phyloP scores from a whole-genome alignment of 2,329 filamentous ascomycete genomes.

The Drechslerella coelobrocha region DNA sequence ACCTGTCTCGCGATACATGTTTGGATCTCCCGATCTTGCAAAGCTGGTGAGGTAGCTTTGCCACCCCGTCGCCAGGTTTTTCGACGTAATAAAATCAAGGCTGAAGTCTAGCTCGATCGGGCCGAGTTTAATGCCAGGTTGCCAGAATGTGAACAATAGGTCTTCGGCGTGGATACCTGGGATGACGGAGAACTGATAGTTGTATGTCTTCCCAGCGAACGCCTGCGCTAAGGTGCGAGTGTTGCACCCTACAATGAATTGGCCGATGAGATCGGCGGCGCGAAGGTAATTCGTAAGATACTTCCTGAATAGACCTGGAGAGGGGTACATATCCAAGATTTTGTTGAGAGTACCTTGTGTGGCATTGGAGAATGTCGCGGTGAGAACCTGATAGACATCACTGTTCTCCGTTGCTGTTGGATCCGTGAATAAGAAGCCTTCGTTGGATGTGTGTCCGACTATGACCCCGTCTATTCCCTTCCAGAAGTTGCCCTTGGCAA shows the following conservation, averaged over 20 bases:
- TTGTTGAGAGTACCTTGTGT: slow-evolving; percentile 23
- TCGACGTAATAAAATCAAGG: slow-evolving; percentile 56
- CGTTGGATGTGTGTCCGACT: slow-evolving; percentile 57
- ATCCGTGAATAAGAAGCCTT: slow-evolving; percentile 56
- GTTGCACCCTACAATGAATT: slow-evolving; percentile 57
- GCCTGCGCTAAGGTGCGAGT: slow-evolving; percentile 58
- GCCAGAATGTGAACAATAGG: slow-evolving; percentile 60
- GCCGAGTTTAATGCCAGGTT: slow-evolving; percentile 55
- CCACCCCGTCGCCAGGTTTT: slow-evolving; percentile 56
- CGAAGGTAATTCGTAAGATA: slow-evolving; percentile 51
- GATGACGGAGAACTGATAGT: slow-evolving; percentile 59
- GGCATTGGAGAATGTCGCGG: slow-evolving; percentile 53
- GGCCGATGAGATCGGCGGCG: slow-evolving; percentile 50
- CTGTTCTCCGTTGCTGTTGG: slow-evolving; percentile 50
- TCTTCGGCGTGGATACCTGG: slow-evolving; percentile 60
- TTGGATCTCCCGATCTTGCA: slow-evolving; percentile 59
- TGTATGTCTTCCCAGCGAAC: slow-evolving; percentile 57
- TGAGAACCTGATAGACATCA: slow-evolving; percentile 50
- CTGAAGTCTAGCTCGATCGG: slow-evolving; percentile 56
- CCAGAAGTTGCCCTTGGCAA: slow-evolving; percentile 56
- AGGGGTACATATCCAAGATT: slow-evolving; percentile 49
- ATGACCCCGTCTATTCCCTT: slow-evolving; percentile 56
- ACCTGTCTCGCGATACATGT: slow-evolving; percentile 56
- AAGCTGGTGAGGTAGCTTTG: slow-evolving; percentile 60
- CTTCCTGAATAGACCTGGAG: slow-evolving; percentile 49